Conservation (phyloP, 1,139 yeast genomes). For the Candida gigantensis region DNA sequence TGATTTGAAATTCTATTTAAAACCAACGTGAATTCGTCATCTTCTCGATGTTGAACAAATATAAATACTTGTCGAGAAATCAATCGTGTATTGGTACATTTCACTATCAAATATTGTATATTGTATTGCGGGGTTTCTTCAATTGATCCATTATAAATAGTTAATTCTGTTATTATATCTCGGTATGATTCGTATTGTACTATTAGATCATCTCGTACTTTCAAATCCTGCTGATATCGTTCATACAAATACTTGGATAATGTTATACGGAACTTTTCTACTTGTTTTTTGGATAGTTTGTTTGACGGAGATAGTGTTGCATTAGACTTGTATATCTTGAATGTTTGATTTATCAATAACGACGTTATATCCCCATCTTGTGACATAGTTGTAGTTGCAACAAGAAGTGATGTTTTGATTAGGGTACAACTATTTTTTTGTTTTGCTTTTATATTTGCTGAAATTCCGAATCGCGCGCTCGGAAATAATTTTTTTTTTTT, state of each 20-base stretch:
- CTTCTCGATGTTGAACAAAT: slow-evolving; percentile 6
- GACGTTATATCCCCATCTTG: slow-evolving; percentile 9
- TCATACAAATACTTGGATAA: slow-evolving; percentile 16
- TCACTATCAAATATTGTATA: slow-evolving; percentile 13
- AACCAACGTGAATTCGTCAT: slow-evolving; percentile 7
- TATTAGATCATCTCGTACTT: slow-evolving; percentile 11
- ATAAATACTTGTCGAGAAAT: slow-evolving; percentile 14
- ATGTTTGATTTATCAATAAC: slow-evolving; percentile 19
- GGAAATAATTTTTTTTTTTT: too few relatives aligned
- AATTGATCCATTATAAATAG: slow-evolving; percentile 10
- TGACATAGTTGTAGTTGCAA: slow-evolving; percentile 5
- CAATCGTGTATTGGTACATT: slow-evolving; percentile 8
- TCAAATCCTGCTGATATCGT: slow-evolving; percentile 10
- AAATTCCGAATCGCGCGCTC: too few relatives aligned
- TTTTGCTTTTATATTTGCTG: slow-evolving; percentile 5
- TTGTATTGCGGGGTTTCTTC: slow-evolving; percentile 2
- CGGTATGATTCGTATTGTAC: slow-evolving; percentile 14
- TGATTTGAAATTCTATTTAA: slow-evolving; percentile 9
- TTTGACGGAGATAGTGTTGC: slow-evolving; percentile 11
- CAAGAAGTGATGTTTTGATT: background rate
- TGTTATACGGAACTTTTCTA: slow-evolving; percentile 14
- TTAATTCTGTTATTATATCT: slow-evolving; percentile 11
- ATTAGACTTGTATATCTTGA: slow-evolving; percentile 20
- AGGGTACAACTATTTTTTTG: background rate
- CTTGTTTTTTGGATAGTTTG: slow-evolving; percentile 12